These are phyloP conservation scores for Plasmodium relictum DNA, from an alignment of 169 alveolate genomes.

Conservation along the genomic window DNA sequence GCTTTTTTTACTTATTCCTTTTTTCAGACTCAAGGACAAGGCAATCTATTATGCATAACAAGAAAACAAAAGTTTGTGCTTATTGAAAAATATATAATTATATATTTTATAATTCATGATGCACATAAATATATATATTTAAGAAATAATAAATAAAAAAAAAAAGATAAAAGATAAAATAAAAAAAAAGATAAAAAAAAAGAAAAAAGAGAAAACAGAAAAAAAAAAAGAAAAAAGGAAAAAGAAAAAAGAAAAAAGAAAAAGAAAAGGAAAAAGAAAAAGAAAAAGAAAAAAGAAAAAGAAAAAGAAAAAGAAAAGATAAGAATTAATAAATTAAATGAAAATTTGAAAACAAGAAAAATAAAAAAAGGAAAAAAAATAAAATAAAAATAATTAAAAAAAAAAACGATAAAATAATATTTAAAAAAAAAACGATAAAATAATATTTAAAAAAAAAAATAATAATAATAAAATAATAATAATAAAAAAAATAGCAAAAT, in stretches of 20 bases:
- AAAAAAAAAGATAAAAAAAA: not conserved
- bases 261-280: not conserved
- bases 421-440: not conserved
- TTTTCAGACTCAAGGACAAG: constrained; percentile 32
- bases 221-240: not conserved
- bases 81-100: not conserved
- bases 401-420: not conserved
- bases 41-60: constrained; percentile 25
- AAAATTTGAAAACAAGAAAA: not conserved
- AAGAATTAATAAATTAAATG: not conserved
- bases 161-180: not conserved
- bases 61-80: constrained; percentile 43
- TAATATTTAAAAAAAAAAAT: no score
- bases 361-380: no score
- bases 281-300: not conserved
- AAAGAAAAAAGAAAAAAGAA: not conserved
- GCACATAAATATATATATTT: not conserved
- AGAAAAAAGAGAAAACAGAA: not conserved
- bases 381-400: no score
- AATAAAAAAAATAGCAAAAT: no score
- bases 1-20: not conserved
- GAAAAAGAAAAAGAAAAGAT: not conserved
- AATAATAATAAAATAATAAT: no score
- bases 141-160: not conserved
- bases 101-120: not conserved